Conservation (phyloP, 106 monocot genomes). For the Dendrobium officinale region DNA sequence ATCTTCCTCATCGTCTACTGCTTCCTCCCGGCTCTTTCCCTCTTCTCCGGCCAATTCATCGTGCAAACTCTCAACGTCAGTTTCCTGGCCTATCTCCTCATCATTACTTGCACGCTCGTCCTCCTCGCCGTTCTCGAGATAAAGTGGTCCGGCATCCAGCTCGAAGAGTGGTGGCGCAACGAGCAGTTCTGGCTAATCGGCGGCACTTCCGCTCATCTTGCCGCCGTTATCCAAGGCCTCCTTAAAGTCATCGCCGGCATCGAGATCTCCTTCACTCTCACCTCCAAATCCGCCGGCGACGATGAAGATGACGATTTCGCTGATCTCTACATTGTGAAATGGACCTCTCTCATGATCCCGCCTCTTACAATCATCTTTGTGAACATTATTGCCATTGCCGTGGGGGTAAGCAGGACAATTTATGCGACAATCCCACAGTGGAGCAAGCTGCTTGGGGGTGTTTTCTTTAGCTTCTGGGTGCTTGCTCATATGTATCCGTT, state of each 20-base stretch:
- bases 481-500: slow-evolving; percentile 93
- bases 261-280: slow-evolving; percentile 98
- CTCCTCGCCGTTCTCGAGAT: slow-evolving; percentile 60
- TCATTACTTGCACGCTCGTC: slow-evolving; percentile 45
- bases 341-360: slow-evolving; percentile 87
- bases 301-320: slow-evolving; percentile 89
- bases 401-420: slow-evolving; percentile 52
- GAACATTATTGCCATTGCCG: slow-evolving; percentile 58
- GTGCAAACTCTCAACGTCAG: slow-evolving; percentile 49
- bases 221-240: slow-evolving; percentile 63
- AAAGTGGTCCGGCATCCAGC: slow-evolving; percentile 64
- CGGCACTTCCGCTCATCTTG: slow-evolving; percentile 72
- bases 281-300: slow-evolving; percentile 84
- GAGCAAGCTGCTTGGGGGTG: slow-evolving; percentile 62
- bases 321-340: slow-evolving; percentile 89
- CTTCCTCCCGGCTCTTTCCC: slow-evolving; percentile 72
- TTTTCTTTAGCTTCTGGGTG: slow-evolving; percentile 85
- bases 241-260: slow-evolving; percentile 89
- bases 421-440: slow-evolving; percentile 56
- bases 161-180: slow-evolving; percentile 82
- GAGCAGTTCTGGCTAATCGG: slow-evolving; percentile 98
- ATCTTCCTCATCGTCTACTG: slow-evolving; percentile 79
- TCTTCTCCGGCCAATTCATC: slow-evolving; percentile 78
- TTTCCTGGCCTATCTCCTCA: slow-evolving; percentile 58
- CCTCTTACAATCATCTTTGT: slow-evolving; percentile 75